These are phyloP conservation scores for Fusarium sp. DNA, from an alignment of 2,329 filamentous ascomycete genomes.

Conservation along the genomic window DNA sequence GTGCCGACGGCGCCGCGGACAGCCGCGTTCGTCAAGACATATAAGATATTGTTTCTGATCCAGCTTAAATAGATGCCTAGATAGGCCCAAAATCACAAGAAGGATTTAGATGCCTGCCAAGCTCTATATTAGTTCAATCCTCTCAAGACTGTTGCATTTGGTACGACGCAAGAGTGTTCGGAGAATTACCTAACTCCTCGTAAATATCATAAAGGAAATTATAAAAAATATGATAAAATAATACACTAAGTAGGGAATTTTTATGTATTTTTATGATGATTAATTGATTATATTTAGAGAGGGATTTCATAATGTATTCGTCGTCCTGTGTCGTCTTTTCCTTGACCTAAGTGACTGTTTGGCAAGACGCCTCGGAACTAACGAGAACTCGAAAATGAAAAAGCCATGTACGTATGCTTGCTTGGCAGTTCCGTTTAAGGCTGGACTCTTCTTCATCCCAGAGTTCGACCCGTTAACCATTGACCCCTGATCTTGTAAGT, in stretches of 20 bases:
- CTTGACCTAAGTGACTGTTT: too few species aligned
- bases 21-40: neutral
- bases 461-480: neutral
- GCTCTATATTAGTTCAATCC: neutral
- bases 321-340: too few species aligned
- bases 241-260: too few species aligned
- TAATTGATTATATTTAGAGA: too few species aligned
- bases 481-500: neutral
- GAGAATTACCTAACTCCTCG: too few species aligned
- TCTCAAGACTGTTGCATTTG: neutral
- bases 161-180: too few species aligned
- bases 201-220: too few species aligned
- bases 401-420: neutral
- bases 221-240: too few species aligned
- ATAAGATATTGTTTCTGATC: neutral
- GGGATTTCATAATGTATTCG: too few species aligned
- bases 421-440: neutral
- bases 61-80: neutral
- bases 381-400: neutral
- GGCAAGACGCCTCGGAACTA: neutral
- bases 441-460: neutral
- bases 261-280: too few species aligned
- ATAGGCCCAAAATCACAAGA: neutral
- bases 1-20: slow-evolving; percentile 21
- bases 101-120: neutral